phyloP scores from a whole-genome alignment of 1,139 yeast genomes.

The Debaryomycetaceae sp. region DNA sequence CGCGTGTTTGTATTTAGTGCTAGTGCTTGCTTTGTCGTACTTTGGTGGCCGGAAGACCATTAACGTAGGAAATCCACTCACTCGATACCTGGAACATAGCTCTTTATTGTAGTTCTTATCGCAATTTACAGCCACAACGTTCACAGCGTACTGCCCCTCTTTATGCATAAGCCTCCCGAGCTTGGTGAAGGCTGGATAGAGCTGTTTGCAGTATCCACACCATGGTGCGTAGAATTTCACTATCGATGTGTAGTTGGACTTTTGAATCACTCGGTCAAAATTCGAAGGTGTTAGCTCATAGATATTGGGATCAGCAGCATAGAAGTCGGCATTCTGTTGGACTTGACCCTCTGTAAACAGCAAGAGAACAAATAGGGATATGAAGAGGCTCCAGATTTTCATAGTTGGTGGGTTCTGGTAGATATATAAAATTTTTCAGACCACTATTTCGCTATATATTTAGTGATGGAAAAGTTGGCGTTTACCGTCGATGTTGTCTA shows the following conservation, averaged over 20 bases:
- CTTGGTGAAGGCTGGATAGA: constrained; percentile 55
- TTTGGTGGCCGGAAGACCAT: constrained; percentile 83
- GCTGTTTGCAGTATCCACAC: constrained; percentile 79
- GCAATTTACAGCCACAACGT: constrained; percentile 86
- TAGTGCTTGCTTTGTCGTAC: constrained; percentile 23
- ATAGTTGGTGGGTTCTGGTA: not conserved
- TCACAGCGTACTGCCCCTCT: constrained; percentile 52
- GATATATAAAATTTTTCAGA: not conserved
- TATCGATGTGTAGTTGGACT: constrained; percentile 72
- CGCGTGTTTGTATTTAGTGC: constrained; percentile 38
- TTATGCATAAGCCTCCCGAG: constrained; percentile 56
- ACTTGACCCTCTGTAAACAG: not conserved
- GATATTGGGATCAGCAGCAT: constrained; percentile 45
- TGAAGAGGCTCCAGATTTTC: not conserved
- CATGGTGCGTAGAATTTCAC: constrained; percentile 97
- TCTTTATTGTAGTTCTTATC: constrained; percentile 64
- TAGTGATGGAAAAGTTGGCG: no score
- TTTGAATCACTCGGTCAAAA: constrained; percentile 63
- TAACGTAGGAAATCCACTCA: constrained; percentile 80
- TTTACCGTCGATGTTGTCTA: no score
- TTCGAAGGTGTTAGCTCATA: constrained; percentile 53
- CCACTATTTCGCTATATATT: not conserved
- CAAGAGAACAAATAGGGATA: not conserved
- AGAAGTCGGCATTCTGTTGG: constrained; percentile 17
- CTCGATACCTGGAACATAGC: constrained; percentile 63